Base-by-base conservation (phyloP, 345 rosid species). In the Geranium rotundifolium region DNA sequence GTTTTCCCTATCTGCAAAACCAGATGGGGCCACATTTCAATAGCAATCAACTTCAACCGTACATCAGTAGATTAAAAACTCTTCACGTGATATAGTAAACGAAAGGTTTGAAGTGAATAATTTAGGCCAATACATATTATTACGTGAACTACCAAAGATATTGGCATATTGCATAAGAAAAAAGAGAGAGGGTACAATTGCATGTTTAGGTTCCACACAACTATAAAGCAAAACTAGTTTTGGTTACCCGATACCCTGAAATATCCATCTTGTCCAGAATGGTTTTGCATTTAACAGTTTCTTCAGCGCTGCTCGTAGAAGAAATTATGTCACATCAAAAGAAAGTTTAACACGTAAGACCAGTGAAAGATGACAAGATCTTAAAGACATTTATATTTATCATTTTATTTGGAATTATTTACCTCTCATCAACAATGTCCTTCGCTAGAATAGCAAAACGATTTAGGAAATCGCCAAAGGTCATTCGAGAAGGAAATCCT, bases 401-500 rank as follows among this genome's bases (percentile, higher is more conserved):
- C 64, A 49, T 29, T 20, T 19, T 31, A 2, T 23, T 41, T 2
- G 29, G 27, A 54, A 79, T 41, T 69, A n/a, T n/a, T n/a, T 76
- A 92, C 96, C 67, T 72, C 64, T 74, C 84, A 61, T 71, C 69
- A 50, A 73, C 20, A 80, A 81, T 64, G 52, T 87, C 86, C 13
- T 89, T 89, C 4, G 85, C 96, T 61, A 89, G 89, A 71, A 84
- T 71, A 59, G 70, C 10, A 73, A 84, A 89, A 66, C 93, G 77
- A 4, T 65, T 67, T 56, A 89, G 68, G 76, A 92, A 92, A 56
- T 85, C 96, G 56, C 63, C 49, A 66, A 84, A 89, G 71, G 85
- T 83, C 78, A 69, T 87, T 67, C 75, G 76, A 57, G 91, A 80
- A 54, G 98, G 95, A 71, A 72, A 92, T 69, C 98, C 95, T 18